Evolutionary conservation across 2,329 filamentous ascomycete genomes (phyloP), one percentile per base, ranked within the genome.

Genomic region (Amesomyces nigricolor): DNA sequence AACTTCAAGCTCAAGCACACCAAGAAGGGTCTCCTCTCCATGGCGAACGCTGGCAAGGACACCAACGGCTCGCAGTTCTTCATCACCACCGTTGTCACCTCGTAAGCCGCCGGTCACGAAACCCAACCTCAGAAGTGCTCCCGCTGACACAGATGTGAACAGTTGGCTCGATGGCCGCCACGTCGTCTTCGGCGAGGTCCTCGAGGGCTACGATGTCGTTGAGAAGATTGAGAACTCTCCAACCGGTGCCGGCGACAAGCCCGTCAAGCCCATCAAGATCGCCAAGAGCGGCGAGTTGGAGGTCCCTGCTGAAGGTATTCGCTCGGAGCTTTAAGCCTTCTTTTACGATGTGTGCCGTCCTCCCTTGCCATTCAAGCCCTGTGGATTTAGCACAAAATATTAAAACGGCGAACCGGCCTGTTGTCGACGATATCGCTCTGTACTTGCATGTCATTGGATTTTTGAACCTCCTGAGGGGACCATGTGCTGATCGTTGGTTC

Each of bases 1-100:
- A 94, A 92, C 86, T 94, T 95, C 82, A 92, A 94, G 85, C 81
- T 92, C 70, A 91, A 91, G 81, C 89, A 95, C 84, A 82, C 80
- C 78, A 91, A 90, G 82, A 86, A 85, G 73, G 89, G 89, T 67
- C 76, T 89, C 50, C 77, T 94, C 63, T 90, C 87, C 73, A 94
- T 90, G 89, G 89, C 87, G 73, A 91, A 91, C 75, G 82, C 87
- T 58, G 88, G 88, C 72, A 82, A 84, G 72, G 88, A 94, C 73
- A 94, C 89, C 78, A 91, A 91, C 70, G 88, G 89, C 70, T 90
- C 86, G 57, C 89, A 94, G 71, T 94, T 94, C 79, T 94, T 94
- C 80, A 91, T 94, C 72, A 94, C 89, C 67, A 92, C 88, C 64
- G 86, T 85, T 68, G 71, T 89, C 67, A 92, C 89, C 67, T 80